phyloP scores from a whole-genome alignment of 1,139 yeast species.

The Hansenula lynferdii region DNA sequence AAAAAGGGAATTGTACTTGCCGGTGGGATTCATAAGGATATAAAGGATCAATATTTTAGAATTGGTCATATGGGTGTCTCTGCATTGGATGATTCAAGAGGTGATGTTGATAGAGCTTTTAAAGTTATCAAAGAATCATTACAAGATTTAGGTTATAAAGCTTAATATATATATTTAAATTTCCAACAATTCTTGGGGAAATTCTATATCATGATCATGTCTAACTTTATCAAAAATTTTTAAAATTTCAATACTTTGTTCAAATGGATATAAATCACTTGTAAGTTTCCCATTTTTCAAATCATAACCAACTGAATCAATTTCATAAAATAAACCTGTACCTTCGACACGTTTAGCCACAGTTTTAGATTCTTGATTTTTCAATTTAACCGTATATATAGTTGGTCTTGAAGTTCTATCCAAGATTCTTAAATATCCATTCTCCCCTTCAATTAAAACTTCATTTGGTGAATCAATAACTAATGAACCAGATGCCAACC shows the following conservation, averaged over 20 bases:
- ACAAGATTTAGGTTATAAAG: slow-evolving; percentile 37
- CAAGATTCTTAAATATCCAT: slow-evolving; percentile 26
- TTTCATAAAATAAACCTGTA: slow-evolving; percentile 46
- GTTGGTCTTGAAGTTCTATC: slow-evolving; percentile 26
- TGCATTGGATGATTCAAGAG: slow-evolving; percentile 34
- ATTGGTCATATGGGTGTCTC: slow-evolving; percentile 94
- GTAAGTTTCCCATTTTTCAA: slow-evolving; percentile 31
- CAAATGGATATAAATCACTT: slow-evolving; percentile 34
- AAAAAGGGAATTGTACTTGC: slow-evolving; percentile 74
- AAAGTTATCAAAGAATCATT: slow-evolving; percentile 35
- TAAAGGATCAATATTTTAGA: slow-evolving; percentile 81
- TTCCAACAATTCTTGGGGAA: slow-evolving; percentile 25
- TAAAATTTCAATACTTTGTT: slow-evolving; percentile 40
- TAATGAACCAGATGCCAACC: slow-evolving; percentile 25
- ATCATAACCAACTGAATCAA: slow-evolving; percentile 43
- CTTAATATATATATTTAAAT: no score
- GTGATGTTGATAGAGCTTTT: slow-evolving; percentile 36
- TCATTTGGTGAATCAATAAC: slow-evolving; percentile 17
- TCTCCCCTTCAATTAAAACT: slow-evolving; percentile 26
- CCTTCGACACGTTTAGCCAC: slow-evolving; percentile 17
- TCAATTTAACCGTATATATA: slow-evolving; percentile 17
- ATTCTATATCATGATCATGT: slow-evolving; percentile 34
- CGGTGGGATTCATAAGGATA: slow-evolving; percentile 84
- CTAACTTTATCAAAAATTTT: slow-evolving; percentile 40
- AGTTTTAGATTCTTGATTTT: slow-evolving; percentile 7